These are phyloP conservation scores for Austropuccinia psidii DNA, from an alignment of 1,284 basidiomycete genomes.

Conservation along the genomic window DNA sequence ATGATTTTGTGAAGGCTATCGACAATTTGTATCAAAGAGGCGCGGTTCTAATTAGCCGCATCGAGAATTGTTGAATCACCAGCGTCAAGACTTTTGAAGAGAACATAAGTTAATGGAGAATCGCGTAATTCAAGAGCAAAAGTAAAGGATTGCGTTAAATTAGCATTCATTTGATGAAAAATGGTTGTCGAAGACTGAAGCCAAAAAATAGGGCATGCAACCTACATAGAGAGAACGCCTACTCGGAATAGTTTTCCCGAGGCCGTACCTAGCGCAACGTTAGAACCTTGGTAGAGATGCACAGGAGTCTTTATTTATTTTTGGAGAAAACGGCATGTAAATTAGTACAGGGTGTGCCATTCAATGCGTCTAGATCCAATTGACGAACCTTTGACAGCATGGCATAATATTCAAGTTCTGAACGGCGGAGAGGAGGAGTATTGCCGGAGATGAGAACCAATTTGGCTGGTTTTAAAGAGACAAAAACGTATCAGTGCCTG, in stretches of 20 bases:
- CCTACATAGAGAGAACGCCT: constrained; percentile 57
- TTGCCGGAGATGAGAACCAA: constrained; percentile 98
- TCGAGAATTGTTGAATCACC: constrained; percentile 34
- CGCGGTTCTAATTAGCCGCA: constrained; percentile 4
- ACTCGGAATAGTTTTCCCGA: constrained; percentile 99
- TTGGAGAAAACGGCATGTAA: constrained; percentile 45
- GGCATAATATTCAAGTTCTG: constrained; percentile 99
- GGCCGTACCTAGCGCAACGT: constrained; percentile 91
- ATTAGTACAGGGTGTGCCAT: constrained; percentile 75
- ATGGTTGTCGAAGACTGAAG: background rate
- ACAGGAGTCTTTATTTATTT: constrained; percentile 36
- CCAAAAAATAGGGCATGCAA: background rate
- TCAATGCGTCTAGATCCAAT: constrained; percentile 67
- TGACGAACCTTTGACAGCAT: constrained; percentile 61
- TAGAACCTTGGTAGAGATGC: constrained; percentile 65
- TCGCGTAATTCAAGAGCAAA: background rate
- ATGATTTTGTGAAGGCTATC: too few relatives aligned
- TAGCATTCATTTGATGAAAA: background rate
- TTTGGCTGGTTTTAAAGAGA: constrained; percentile 61
- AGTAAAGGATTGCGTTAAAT: background rate
- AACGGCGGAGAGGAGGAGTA: constrained; percentile 97
- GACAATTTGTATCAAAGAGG: background rate
- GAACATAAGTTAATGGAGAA: background rate
- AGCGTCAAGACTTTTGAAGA: background rate
- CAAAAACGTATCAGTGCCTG: constrained; percentile 32